A percentile compares a stretch with the other conserved stretches of the same genome.
phyloP scores from a whole-genome alignment of 805 yeast genomes.

The baker's yeast (Saccharomyces cerevisiae) region DNA sequence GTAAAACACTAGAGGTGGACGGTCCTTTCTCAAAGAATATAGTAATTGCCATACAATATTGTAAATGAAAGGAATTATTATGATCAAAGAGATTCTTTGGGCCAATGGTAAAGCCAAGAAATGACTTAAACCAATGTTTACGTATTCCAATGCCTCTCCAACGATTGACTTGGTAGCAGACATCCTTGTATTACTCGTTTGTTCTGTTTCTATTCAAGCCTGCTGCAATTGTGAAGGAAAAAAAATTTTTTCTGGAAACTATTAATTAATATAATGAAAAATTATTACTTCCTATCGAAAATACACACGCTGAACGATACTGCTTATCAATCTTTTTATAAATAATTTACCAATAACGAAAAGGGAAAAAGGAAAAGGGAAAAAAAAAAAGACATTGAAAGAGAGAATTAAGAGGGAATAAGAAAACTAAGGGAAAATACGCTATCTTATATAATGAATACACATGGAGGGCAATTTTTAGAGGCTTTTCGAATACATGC shows the following conservation, averaged over 20 bases:
- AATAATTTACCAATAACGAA: background rate
- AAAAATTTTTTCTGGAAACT: background rate
- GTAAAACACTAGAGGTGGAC: slow-evolving; percentile 85
- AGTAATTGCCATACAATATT: slow-evolving; percentile 57
- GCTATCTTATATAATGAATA: background rate
- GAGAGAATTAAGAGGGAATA: background rate
- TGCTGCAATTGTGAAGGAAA: background rate
- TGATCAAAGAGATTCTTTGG: slow-evolving; percentile 31
- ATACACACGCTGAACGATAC: background rate
- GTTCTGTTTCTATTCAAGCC: background rate
- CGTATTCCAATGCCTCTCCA: slow-evolving; percentile 11
- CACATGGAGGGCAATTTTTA: background rate
- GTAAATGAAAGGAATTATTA: slow-evolving; percentile 51
- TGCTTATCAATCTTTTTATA: background rate
- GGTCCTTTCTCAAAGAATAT: slow-evolving; percentile 65
- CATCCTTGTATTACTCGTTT: slow-evolving; percentile 1
- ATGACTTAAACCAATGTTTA: slow-evolving; percentile 12
- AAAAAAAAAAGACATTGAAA: background rate
- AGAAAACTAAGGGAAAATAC: background rate
- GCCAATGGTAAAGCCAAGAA: slow-evolving; percentile 30
- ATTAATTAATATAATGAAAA: background rate
- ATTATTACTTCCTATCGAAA: background rate
- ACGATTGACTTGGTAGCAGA: slow-evolving; percentile 14
- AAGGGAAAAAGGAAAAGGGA: background rate
- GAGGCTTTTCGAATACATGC: background rate